Percentiles rank a stretch among this genome's conserved stretches.
phyloP scores from a whole-genome alignment of 2,329 filamentous ascomycete genomes.

The Phyllosticta ampelicida region DNA sequence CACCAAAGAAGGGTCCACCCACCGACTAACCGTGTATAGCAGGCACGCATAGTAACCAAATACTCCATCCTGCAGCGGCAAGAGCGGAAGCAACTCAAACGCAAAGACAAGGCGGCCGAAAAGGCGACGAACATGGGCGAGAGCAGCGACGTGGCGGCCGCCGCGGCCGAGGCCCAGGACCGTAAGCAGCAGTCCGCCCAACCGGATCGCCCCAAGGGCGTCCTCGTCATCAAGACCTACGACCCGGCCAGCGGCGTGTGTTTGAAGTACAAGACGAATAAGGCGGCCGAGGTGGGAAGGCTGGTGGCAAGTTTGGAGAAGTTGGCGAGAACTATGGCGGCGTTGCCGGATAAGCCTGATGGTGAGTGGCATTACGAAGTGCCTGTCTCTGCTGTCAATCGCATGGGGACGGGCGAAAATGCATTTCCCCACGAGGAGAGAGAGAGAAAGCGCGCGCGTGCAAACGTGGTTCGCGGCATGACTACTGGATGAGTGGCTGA shows the following conservation, averaged over 20 bases:
- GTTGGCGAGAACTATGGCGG: conserved; percentile 55
- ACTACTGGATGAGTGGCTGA: neutral
- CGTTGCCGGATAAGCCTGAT: conserved; percentile 33
- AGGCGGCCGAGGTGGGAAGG: conserved; percentile 79
- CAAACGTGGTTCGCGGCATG: neutral
- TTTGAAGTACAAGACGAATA: conserved; percentile 85
- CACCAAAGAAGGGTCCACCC: neutral
- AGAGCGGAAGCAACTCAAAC: conserved; percentile 20
- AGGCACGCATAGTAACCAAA: conserved; percentile 88
- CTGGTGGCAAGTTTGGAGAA: conserved; percentile 67
- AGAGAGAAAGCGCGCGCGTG: neutral
- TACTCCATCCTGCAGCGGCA: conserved; percentile 58
- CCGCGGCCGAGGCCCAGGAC: conserved; percentile 20
- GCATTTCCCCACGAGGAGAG: neutral
- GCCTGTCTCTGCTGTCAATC: too few species aligned
- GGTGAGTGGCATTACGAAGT: conserved; percentile 17
- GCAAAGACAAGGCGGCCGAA: conserved; percentile 3
- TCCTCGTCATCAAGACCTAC: conserved; percentile 78
- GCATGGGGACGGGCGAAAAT: neutral
- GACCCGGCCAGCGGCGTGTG: conserved; percentile 71
- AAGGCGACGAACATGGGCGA: conserved; percentile 4
- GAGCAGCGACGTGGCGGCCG: conserved; percentile 1
- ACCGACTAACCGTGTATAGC: conserved; percentile 5
- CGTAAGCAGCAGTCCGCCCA: conserved; percentile 14
- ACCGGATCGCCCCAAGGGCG: conserved; percentile 43